Conservation (phyloP, 345 rosid species). For the Tarenaya hassleriana region DNA sequence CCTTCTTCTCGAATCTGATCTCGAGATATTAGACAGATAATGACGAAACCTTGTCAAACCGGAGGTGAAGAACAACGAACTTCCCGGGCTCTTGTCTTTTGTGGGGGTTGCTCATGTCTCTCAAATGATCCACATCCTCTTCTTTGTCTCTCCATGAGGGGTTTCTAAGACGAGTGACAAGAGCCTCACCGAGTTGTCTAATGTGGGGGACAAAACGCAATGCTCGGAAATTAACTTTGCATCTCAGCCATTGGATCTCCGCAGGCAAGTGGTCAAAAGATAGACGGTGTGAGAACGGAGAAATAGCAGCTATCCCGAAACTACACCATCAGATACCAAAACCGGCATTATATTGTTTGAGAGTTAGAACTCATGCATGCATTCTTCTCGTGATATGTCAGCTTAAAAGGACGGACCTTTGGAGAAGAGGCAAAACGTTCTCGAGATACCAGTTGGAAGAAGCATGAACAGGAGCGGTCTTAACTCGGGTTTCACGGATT, state of each 20-base stretch:
- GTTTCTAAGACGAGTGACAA: constrained; percentile 63
- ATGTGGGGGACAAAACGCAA: constrained; percentile 78
- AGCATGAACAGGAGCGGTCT: constrained; percentile 93
- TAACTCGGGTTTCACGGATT: constrained; percentile 70
- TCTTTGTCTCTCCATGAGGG: constrained; percentile 31
- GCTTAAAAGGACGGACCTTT: constrained; percentile 38
- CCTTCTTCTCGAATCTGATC: too few species aligned
- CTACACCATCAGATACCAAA: constrained; percentile 34
- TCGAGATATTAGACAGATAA: too few species aligned
- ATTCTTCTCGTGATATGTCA: not conserved
- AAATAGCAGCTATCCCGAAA: constrained; percentile 80
- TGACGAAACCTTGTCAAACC: constrained; percentile 71
- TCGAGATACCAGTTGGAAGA: constrained; percentile 85
- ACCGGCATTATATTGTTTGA: not conserved
- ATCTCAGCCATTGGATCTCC: constrained; percentile 67
- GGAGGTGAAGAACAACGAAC: constrained; percentile 85
- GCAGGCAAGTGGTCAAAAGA: constrained; percentile 77
- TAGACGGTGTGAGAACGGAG: constrained; percentile 92
- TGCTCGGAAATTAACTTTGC: constrained; percentile 92
- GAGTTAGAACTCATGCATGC: not conserved
- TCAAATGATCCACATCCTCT: constrained; percentile 31
- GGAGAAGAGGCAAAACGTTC: constrained; percentile 77
- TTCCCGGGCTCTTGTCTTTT: constrained; percentile 42
- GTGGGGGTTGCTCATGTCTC: constrained; percentile 32
- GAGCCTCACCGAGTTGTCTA: constrained; percentile 67